These are phyloP conservation scores for Rhizopogon rudus DNA, from an alignment of 768 basidiomycete species.

Conservation along the genomic window DNA sequence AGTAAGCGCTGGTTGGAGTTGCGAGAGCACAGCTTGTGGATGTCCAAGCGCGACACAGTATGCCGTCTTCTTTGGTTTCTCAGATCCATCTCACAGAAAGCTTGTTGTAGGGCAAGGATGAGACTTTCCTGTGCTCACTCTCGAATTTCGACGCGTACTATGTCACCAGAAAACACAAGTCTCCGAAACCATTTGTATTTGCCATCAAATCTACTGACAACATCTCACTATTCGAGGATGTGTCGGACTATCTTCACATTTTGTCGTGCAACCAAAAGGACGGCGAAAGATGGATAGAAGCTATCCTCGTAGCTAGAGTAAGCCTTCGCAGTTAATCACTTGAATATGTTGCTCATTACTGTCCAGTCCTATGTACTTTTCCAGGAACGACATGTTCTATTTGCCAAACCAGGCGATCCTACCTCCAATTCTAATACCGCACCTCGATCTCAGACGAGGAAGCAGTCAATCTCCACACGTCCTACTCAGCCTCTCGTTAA, in stretches of 20 bases:
- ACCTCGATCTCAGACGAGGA: slow-evolving; percentile 32
- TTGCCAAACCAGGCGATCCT: slow-evolving; percentile 29
- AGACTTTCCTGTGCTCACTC: slow-evolving; percentile 74
- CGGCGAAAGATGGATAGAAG: slow-evolving; percentile 75
- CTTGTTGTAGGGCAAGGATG: slow-evolving; percentile 70
- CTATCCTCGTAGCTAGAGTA: slow-evolving; percentile 78
- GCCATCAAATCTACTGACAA: slow-evolving; percentile 88
- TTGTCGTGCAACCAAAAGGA: slow-evolving; percentile 77
- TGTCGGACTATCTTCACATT: slow-evolving; percentile 81
- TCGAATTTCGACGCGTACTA: slow-evolving; percentile 87
- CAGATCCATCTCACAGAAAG: not conserved
- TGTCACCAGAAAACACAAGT: slow-evolving; percentile 70
- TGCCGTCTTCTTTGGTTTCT: slow-evolving; percentile 17
- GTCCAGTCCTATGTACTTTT: slow-evolving; percentile 75
- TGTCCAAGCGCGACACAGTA: slow-evolving; percentile 89
- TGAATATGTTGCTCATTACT: slow-evolving; percentile 9
- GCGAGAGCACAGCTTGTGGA: slow-evolving; percentile 78
- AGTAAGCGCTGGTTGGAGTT: slow-evolving; percentile 87
- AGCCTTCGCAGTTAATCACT: slow-evolving; percentile 19
- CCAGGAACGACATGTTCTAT: slow-evolving; percentile 65
- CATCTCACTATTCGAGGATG: slow-evolving; percentile 81
- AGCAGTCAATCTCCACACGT: slow-evolving; percentile 29
- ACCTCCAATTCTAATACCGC: slow-evolving; percentile 28
- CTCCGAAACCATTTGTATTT: slow-evolving; percentile 84
- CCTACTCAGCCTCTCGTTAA: slow-evolving; percentile 44